Evolutionary conservation across 1,284 basidiomycete genomes (phyloP), one percentile per base, ranked within the genome.

Genomic region (Moesziomyces globuligerus): DNA sequence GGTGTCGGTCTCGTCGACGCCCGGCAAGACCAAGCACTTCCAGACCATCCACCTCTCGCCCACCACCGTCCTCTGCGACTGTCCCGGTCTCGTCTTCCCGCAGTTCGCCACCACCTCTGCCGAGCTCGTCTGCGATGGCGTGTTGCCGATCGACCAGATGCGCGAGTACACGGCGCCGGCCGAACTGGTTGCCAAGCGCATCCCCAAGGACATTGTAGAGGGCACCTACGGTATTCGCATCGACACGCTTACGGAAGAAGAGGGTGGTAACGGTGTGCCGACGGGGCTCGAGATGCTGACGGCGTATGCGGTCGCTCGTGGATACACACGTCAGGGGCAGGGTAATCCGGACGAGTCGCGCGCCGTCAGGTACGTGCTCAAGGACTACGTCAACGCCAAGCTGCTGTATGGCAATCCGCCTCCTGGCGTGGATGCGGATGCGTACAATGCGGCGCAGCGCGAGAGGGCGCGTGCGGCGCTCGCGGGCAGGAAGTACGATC

Each of bases 261-360:
- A 97, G 72, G 94, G 94, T 4, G 93, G 94, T 3, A 88, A 90
- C 59, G 92, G 90, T 4, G 72, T 83, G 48, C 86, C 93, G 17
- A 90, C 88, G 0, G 92, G 92, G 32, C 89, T 93, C 77, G 91
- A 94, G 79, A 85, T 98, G 51, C 85, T 98, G 21, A 87, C 91
- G 24, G 87, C 93, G 4, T 95, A 96, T 86, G 94, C 94, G 0
- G 66, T 80, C 4, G 80, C 64, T n/a, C 86, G 95, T 75, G 96
- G 96, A 24, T 95, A 91, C 83, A 91, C 90, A 74, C 89, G 95
- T 44, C 89, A 94, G 10, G 94, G 95, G 1, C 93, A 95, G 84
- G 96, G 96, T 48, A 96, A 95, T 83, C 94, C 96, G 3, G 96
- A 99, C 81, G 94, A 97, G 82, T 93, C 94, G 21, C 89, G 94